Evolutionary conservation across 129 eudicot species (phyloP).

Genomic region (Flaveria ramosissima): DNA sequence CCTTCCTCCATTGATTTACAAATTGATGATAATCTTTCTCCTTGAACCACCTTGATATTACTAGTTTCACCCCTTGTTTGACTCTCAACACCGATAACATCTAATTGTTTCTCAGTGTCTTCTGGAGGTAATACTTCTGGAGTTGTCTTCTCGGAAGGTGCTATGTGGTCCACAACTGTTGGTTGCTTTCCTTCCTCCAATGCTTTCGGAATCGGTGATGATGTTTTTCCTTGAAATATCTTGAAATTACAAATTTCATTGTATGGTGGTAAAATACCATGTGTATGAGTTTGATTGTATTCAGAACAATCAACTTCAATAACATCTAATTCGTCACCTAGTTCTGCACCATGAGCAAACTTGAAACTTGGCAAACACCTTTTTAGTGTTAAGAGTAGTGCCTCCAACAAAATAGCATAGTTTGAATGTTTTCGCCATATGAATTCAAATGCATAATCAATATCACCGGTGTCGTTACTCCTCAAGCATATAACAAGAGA

Average conservation of each 20-base stretch:
- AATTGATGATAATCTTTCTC: too few relatives aligned
- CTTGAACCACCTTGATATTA: too few relatives aligned
- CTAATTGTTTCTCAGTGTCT: too few relatives aligned
- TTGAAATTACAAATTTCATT: background rate
- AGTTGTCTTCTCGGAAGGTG: too few relatives aligned
- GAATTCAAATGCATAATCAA: background rate
- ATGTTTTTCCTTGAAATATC: constrained; percentile 16
- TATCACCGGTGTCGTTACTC: background rate
- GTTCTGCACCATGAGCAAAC: background rate
- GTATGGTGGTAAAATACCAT: too few relatives aligned
- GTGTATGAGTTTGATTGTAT: background rate
- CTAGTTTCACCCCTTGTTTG: too few relatives aligned
- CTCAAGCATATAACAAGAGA: constrained; percentile 8
- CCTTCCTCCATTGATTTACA: too few relatives aligned
- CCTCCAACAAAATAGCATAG: background rate
- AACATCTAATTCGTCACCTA: background rate
- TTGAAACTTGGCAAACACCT: constrained; percentile 20
- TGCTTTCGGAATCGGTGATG: too few relatives aligned
- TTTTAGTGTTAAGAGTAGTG: background rate
- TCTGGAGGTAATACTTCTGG: too few relatives aligned
- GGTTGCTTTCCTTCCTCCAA: background rate
- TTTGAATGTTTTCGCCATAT: background rate
- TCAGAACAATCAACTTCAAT: background rate
- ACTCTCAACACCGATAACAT: too few relatives aligned
- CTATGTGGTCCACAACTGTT: background rate